Evolutionary conservation across 306 rosid genomes (phyloP), one percentile per base, ranked within the genome.

Genomic region (Malus fusca): DNA sequence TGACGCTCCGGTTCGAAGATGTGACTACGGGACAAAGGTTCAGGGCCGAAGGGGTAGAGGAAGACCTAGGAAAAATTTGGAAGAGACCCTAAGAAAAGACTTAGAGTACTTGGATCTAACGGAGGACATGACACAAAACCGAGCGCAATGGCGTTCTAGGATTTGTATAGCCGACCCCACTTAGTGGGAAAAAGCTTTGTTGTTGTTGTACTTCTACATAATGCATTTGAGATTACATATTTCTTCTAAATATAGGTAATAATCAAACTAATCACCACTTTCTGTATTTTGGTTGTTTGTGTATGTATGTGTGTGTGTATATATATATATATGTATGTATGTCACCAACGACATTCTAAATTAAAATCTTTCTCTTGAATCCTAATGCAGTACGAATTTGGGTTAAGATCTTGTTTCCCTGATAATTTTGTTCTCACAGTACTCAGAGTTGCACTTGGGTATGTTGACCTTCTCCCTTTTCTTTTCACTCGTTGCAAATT

Each of bases 241-340:
- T 91, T 95, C 96, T 79, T 92, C 68, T 95, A 97, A 97, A 87
- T 88, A 84, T 88, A 92, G 99, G 97, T 92, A 86, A 82, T 62
- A 17, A 86, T 66, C 35, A 28, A 12, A 55, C 28, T 6, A 77
- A 17, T 46, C 69, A 40, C 22, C 68, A 69, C 66, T 71, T 73
- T 67, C 14, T 61, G 46, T 66, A 22, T 52, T 51, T 40, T 51
- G 5, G 33, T 18, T 53, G 1, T 53, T 19, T 15, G 21, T 18
- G 3, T 15, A 17, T 37, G 42, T 37, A 9, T 37, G 40, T 6
- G 40, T 5, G 8, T 6, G 40, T 26, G 28, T 1, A 8, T 35
- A 1, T 35, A 1, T 35, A 6, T 5, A 0, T 40, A 2, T 42
- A 42, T 44, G 44, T 78, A 5, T 60, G 25, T 65, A 19, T 33